Percentiles rank a stretch among this genome's conserved stretches.
Evolutionary conservation across 306 rosid species (phyloP).

Genomic region (Quercus mongolica): DNA sequence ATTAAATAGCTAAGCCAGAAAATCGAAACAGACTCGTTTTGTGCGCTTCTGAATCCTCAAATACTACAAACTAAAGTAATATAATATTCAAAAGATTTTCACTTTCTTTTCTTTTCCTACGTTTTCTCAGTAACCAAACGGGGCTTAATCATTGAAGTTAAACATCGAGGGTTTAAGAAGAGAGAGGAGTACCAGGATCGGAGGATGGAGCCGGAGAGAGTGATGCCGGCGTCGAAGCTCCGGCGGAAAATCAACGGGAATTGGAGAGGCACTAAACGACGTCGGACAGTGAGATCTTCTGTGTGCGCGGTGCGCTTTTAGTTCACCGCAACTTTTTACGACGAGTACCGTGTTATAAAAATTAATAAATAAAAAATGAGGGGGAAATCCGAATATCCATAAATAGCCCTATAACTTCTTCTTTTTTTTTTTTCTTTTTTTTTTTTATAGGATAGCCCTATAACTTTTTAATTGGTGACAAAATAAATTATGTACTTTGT

Average conservation of each 20-base stretch:
- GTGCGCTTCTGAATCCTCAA: neutral
- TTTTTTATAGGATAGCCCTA: too few relatives aligned
- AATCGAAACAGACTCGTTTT: neutral
- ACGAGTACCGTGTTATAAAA: too few relatives aligned
- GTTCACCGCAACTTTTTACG: too few relatives aligned
- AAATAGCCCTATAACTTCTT: too few relatives aligned
- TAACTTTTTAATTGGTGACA: too few relatives aligned
- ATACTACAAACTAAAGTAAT: neutral
- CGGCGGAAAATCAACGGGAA: neutral
- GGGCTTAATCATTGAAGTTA: neutral
- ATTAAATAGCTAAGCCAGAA: neutral
- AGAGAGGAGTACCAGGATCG: neutral
- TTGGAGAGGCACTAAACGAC: neutral
- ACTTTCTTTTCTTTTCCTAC: neutral
- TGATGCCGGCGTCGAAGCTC: neutral
- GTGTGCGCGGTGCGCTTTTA: too few relatives aligned
- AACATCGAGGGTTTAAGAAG: neutral
- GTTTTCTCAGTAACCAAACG: neutral
- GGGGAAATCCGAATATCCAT: too few relatives aligned
- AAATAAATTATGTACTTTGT: too few relatives aligned
- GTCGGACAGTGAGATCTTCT: neutral
- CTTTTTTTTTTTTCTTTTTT: fast-evolving
- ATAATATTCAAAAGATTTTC: neutral
- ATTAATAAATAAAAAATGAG: too few relatives aligned
- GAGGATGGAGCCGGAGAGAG: neutral